Evolutionary conservation across 208 protist genomes (phyloP), one percentile per base, ranked within the genome.

Genomic region (Leishmania guyanensis): DNA sequence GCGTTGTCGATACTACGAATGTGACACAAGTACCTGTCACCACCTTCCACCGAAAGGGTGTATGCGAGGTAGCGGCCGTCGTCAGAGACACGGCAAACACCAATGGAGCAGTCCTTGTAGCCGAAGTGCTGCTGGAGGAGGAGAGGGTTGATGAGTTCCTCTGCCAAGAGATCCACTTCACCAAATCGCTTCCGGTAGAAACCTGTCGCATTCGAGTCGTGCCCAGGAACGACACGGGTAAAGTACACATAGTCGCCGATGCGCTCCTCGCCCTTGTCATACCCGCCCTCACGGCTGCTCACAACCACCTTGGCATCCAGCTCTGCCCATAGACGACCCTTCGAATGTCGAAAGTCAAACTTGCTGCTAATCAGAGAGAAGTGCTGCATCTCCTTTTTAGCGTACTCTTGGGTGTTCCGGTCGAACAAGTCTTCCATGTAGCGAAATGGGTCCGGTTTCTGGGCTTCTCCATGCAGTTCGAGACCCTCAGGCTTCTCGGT

Each of bases 171-270:
- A 79, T 98, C 93, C 9, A 93, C 92, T 75, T 98, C 90, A 62
- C 93, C 93, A 72, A 94, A 90, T 8, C 89, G 89, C 77, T 98
- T 98, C 3, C 95, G 92, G 81, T 98, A 98, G 83, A 98, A 98
- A 0, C 93, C 95, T 87, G 96, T 91, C 0, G 89, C 91, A 50
- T 92, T 90, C 33, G 89, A 60, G 81, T 97, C 93, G 64, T 90
- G 80, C 26, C 92, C 91, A 33, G 92, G 90, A 12, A 98, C 86
- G 8, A 90, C 85, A 50, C 93, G 93, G 2, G 95, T 97, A 78
- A 97, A 98, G 85, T 98, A 98, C 58, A 98, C 88, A 77, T 93
- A 97, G 58, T 98, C 93, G 43, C 92, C 95, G 70, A 98, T 97
- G 14, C 95, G 87, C 76, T 98, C 95, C 83, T 98, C 93, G 58